Evolutionary conservation across 495 filamentous ascomycete species (phyloP).

Genomic region (Neurospora intermedia): DNA sequence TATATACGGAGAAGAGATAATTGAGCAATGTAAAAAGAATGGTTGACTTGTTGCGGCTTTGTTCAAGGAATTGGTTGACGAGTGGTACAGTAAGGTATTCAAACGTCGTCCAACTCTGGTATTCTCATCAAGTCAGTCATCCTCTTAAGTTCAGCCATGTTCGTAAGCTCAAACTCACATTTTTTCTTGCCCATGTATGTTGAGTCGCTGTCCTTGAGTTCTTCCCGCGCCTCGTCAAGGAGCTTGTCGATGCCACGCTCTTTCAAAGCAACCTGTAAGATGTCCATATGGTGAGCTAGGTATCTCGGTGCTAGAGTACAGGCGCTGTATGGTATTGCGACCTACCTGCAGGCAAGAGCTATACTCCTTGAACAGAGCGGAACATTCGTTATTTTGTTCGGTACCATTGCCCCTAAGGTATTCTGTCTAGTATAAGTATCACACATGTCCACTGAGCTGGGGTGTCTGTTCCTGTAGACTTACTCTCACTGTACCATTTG

Average conservation of each 20-base stretch:
- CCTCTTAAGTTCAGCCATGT: neutral
- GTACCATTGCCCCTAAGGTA: constrained; percentile 72
- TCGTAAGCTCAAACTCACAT: constrained; percentile 8
- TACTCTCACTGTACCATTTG: constrained; percentile 96
- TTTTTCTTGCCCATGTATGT: constrained; percentile 52
- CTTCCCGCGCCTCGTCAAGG: constrained; percentile 73
- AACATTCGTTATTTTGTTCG: constrained; percentile 64
- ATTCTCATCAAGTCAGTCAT: neutral
- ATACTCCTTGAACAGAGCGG: constrained; percentile 74
- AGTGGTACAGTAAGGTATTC: neutral
- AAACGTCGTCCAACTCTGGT: neutral
- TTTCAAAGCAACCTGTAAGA: constrained; percentile 63
- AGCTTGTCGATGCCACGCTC: constrained; percentile 77
- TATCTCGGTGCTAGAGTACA: neutral
- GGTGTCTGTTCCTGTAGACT: constrained; percentile 14
- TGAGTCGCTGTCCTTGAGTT: constrained; percentile 69
- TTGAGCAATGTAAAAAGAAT: neutral
- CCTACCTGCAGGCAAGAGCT: constrained; percentile 68
- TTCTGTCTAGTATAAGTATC: constrained; percentile 38
- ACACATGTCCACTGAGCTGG: neutral
- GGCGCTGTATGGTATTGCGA: neutral
- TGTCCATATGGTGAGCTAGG: neutral
- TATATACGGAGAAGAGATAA: neutral
- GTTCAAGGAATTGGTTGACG: neutral
- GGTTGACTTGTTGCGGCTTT: neutral